These are phyloP conservation scores for Neurospora hispaniola DNA, from an alignment of 495 filamentous ascomycete species.

Conservation along the genomic window DNA sequence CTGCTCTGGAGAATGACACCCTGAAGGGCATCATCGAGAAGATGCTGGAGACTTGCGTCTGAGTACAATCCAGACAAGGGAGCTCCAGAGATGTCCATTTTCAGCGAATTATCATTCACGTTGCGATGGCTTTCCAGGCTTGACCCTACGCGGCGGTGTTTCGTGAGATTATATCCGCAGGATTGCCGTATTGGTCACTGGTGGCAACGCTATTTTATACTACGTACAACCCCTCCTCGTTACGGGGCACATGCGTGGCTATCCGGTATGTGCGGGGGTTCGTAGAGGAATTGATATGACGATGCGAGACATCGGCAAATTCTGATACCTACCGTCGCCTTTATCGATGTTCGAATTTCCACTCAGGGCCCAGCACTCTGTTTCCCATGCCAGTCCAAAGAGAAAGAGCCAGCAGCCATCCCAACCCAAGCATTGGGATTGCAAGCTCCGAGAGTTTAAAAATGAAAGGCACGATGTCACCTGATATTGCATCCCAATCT, in stretches of 20 bases:
- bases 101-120: not conserved
- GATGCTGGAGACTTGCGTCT: slow-evolving; percentile 76
- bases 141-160: not conserved
- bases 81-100: not conserved
- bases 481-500: not conserved
- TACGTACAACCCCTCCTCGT: not conserved
- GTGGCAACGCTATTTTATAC: not conserved
- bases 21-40: slow-evolving; percentile 79
- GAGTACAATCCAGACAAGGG: not conserved
- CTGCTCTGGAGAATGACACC: slow-evolving; percentile 87
- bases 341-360: not conserved
- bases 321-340: not conserved
- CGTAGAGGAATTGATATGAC: not conserved
- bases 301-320: not conserved
- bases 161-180: not conserved
- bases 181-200: not conserved
- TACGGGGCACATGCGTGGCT: not conserved
- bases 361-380: not conserved
- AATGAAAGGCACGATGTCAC: not conserved
- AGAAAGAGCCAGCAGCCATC: not conserved
- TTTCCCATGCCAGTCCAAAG: not conserved
- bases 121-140: not conserved
- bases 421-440: not conserved
- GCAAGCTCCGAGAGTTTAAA: not conserved
- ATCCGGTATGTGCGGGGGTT: not conserved